Conservation (phyloP, 192 early-diverging fungal genomes). For the Linnemannia hyalina region DNA sequence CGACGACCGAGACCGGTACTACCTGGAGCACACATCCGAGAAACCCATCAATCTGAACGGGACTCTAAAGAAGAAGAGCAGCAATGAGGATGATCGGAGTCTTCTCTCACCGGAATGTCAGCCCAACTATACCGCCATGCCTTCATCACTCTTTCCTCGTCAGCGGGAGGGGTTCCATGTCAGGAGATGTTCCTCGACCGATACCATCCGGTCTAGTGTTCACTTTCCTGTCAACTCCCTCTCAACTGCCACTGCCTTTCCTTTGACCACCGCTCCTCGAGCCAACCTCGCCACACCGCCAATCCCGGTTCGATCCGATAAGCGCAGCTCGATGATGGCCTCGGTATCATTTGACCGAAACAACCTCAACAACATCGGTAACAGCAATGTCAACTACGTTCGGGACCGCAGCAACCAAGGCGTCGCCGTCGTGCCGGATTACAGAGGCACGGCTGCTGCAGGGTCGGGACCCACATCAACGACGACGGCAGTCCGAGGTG, state of each 20-base stretch:
- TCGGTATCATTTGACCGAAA: neutral
- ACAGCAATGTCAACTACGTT: neutral
- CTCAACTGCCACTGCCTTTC: neutral
- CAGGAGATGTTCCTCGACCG: constrained; percentile 45
- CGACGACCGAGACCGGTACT: neutral
- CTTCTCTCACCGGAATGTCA: constrained; percentile 38
- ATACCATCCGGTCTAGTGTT: constrained; percentile 27
- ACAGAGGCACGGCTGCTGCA: constrained; percentile 10
- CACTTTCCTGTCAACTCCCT: constrained; percentile 6
- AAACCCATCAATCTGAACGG: neutral
- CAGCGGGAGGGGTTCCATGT: constrained; percentile 32
- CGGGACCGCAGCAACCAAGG: neutral
- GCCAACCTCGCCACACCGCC: neutral
- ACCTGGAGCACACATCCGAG: neutral
- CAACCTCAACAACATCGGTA: neutral
- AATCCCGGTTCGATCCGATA: constrained; percentile 32
- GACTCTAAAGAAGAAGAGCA: constrained; percentile 39
- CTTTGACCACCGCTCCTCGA: neutral
- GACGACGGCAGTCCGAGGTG: neutral
- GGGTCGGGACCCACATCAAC: neutral
- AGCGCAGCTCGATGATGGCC: constrained; percentile 38
- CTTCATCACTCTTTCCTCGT: constrained; percentile 30
- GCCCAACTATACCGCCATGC: constrained; percentile 32
- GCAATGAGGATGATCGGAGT: constrained; percentile 26
- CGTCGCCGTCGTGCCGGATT: neutral